Evolutionary conservation across 129 eudicot species (phyloP).

Genomic region (Lactuca saligna): DNA sequence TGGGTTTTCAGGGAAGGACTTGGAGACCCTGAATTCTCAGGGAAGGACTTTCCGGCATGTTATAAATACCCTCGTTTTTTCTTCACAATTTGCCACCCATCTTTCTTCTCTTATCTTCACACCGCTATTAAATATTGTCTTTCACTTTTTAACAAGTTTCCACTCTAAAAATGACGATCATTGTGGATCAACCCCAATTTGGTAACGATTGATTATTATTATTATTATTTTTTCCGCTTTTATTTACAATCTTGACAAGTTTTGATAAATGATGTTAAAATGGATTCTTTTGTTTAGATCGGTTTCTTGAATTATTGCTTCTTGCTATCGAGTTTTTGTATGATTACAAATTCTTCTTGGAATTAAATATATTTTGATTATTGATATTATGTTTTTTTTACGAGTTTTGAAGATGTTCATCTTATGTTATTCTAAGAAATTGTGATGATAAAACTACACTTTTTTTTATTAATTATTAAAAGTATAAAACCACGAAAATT

Average conservation of each 20-base stretch:
- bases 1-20: conserved; percentile 64
- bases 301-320: neutral
- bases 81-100: conserved; percentile 4
- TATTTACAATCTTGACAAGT: neutral
- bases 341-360: too few species aligned
- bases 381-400: too few species aligned
- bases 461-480: neutral
- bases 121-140: too few species aligned
- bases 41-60: conserved; percentile 65
- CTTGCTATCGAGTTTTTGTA: too few species aligned
- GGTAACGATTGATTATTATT: conserved; percentile 36
- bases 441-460: neutral
- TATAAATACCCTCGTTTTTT: conserved; percentile 50
- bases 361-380: too few species aligned
- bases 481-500: neutral
- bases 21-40: conserved; percentile 45
- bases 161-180: conserved; percentile 45
- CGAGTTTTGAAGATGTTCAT: neutral
- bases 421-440: neutral
- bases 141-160: neutral
- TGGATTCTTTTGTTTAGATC: neutral
- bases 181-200: conserved; percentile 37
- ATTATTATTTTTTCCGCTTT: neutral
- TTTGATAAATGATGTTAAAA: neutral
- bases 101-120: neutral